Evolutionary conservation across 202 grass and related monocot species (phyloP).

Genomic region (Zizania palustris): DNA sequence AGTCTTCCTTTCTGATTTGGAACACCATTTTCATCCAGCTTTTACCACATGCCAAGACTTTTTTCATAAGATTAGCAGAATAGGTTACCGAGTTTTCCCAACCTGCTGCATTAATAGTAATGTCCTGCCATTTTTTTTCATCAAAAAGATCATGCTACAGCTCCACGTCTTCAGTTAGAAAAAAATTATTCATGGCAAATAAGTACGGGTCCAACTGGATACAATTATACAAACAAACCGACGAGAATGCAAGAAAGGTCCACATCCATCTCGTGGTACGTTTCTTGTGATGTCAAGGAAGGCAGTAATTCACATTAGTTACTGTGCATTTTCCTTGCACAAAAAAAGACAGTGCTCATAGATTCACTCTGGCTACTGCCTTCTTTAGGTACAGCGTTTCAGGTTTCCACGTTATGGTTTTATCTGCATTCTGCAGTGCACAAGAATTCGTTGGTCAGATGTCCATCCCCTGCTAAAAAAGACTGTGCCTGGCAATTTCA

Average conservation of each 20-base stretch:
- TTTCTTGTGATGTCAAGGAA: constrained; percentile 29
- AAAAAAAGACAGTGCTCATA: constrained; percentile 19
- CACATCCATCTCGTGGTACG: constrained; percentile 21
- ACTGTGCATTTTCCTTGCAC: constrained; percentile 7
- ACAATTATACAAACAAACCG: neutral
- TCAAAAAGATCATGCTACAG: constrained; percentile 16
- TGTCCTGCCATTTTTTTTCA: neutral
- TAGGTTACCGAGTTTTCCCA: neutral
- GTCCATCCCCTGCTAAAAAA: neutral
- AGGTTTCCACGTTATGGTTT: neutral
- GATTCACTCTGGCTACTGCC: constrained; percentile 28
- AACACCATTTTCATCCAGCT: neutral
- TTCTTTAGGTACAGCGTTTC: neutral
- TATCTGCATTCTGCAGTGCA: constrained; percentile 9
- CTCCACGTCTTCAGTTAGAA: constrained; percentile 17
- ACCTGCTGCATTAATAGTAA: neutral
- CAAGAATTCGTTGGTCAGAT: neutral
- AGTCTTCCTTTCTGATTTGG: neutral
- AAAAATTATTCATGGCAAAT: constrained; percentile 21
- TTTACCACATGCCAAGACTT: neutral
- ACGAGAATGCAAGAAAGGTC: constrained; percentile 30
- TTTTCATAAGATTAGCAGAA: neutral
- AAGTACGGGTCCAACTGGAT: constrained; percentile 12
- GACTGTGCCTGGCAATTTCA: neutral
- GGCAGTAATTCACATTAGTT: constrained; percentile 27